phyloP scores from a whole-genome alignment of 2,329 filamentous ascomycete species.

The Apiospora koreana region DNA sequence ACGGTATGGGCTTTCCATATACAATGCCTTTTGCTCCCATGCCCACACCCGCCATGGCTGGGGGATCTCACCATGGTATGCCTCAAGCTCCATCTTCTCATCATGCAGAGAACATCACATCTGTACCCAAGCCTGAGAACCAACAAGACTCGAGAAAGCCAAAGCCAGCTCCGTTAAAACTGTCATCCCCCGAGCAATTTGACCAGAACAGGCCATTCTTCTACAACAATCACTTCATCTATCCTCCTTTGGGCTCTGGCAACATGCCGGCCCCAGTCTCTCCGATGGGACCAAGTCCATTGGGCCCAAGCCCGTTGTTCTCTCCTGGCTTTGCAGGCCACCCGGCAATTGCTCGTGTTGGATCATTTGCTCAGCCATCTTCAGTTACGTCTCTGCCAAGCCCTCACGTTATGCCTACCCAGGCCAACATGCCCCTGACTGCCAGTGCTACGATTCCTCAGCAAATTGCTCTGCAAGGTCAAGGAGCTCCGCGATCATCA shows the following conservation, averaged over 20 bases:
- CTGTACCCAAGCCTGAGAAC: slow-evolving; percentile 21
- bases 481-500: slow-evolving; percentile 22
- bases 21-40: background rate
- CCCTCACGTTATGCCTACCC: slow-evolving; percentile 17
- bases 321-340: slow-evolving; percentile 20
- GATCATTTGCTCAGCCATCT: slow-evolving; percentile 19
- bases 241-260: slow-evolving; percentile 30
- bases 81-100: slow-evolving; percentile 3
- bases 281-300: slow-evolving; percentile 22
- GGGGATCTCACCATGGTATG: slow-evolving; percentile 16
- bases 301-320: slow-evolving; percentile 24
- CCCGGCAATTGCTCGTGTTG: slow-evolving; percentile 21
- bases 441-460: background rate
- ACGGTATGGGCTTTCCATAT: slow-evolving; percentile 22
- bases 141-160: slow-evolving; percentile 30
- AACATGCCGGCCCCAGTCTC: slow-evolving; percentile 18
- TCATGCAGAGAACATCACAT: slow-evolving; percentile 11
- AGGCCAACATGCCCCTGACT: background rate
- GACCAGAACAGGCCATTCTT: slow-evolving; percentile 47
- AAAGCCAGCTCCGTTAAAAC: slow-evolving; percentile 32
- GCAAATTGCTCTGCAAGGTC: background rate
- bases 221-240: slow-evolving; percentile 46
- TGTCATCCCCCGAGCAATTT: slow-evolving; percentile 46
- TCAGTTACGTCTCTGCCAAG: slow-evolving; percentile 18
- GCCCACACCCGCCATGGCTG: slow-evolving; percentile 12